A percentile compares a stretch with the other conserved stretches of the same genome.
These are phyloP conservation scores for Ascosphaera apis DNA, from an alignment of 2,329 filamentous ascomycete species.

Conservation along the genomic window DNA sequence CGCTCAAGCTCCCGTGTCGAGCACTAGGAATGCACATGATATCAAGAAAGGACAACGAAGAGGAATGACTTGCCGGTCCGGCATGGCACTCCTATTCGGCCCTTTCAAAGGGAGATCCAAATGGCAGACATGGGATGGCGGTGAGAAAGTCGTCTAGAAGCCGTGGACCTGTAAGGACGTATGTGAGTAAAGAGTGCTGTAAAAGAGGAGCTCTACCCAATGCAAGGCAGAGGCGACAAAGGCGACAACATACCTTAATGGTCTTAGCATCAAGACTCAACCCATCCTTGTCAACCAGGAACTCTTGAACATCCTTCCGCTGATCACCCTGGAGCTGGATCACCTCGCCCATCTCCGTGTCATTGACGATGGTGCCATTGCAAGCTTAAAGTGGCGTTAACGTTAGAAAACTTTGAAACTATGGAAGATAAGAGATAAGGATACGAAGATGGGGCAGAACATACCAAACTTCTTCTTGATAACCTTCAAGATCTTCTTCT, in stretches of 20 bases:
- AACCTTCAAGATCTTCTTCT: constrained; percentile 99
- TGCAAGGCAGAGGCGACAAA: background rate
- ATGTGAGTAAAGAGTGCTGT: background rate
- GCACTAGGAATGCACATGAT: constrained; percentile 7
- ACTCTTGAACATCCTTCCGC: constrained; percentile 95
- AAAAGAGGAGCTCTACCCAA: background rate
- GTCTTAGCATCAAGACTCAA: constrained; percentile 86
- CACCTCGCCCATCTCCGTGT: constrained; percentile 95
- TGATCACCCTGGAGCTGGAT: constrained; percentile 99
- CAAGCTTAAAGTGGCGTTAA: constrained; percentile 44
- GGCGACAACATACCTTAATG: constrained; percentile 50
- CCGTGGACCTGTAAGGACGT: constrained; percentile 22
- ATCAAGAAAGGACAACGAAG: constrained; percentile 6
- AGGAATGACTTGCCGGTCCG: constrained; percentile 11
- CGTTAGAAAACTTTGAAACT: constrained; percentile 7
- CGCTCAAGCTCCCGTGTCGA: constrained; percentile 4
- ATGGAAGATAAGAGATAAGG: background rate
- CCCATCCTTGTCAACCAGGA: constrained; percentile 87
- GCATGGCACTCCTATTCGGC: constrained; percentile 15
- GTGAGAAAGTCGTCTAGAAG: constrained; percentile 23
- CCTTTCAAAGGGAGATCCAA: constrained; percentile 17
- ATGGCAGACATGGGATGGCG: constrained; percentile 21
- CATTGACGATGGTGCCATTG: constrained; percentile 98
- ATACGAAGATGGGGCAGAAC: constrained; percentile 10
- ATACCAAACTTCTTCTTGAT: constrained; percentile 98